Conservation (phyloP, 2,329 filamentous ascomycete species). For the Monilinia fructigena region DNA sequence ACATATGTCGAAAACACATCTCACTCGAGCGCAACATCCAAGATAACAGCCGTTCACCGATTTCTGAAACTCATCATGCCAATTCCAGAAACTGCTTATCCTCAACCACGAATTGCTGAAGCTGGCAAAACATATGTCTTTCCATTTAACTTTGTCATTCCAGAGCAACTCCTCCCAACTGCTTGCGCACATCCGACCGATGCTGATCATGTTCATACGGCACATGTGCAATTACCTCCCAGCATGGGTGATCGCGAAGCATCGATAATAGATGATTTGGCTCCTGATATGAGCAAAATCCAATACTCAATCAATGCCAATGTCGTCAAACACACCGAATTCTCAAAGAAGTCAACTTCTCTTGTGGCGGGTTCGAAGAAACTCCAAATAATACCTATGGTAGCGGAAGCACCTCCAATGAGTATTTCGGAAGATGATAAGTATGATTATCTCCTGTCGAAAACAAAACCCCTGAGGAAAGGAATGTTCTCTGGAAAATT, state of each 20-base stretch:
- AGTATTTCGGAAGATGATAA: slow-evolving; percentile 30
- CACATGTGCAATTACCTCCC: slow-evolving; percentile 38
- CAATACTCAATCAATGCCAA: slow-evolving; percentile 37
- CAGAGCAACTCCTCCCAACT: slow-evolving; percentile 37
- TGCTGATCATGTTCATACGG: slow-evolving; percentile 36
- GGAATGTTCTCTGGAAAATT: slow-evolving; percentile 40
- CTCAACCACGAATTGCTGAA: slow-evolving; percentile 36
- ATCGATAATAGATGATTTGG: slow-evolving; percentile 34
- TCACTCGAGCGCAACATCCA: slow-evolving; percentile 29
- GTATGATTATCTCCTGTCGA: slow-evolving; percentile 34
- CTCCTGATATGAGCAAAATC: slow-evolving; percentile 38
- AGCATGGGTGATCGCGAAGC: slow-evolving; percentile 36
- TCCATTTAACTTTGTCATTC: slow-evolving; percentile 40
- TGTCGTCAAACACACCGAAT: slow-evolving; percentile 33
- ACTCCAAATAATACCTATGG: slow-evolving; percentile 36
- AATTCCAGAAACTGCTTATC: slow-evolving; percentile 36
- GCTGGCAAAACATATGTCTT: slow-evolving; percentile 38
- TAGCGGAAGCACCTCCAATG: slow-evolving; percentile 37
- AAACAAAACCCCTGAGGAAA: slow-evolving; percentile 38
- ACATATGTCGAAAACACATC: slow-evolving; percentile 38
- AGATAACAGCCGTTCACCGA: slow-evolving; percentile 36
- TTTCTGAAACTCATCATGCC: slow-evolving; percentile 41
- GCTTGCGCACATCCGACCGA: slow-evolving; percentile 34
- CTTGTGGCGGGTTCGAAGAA: slow-evolving; percentile 33
- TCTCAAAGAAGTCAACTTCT: slow-evolving; percentile 30